phyloP scores from a whole-genome alignment of 2,329 filamentous ascomycete genomes.

The Pseudocercospora fuligena region DNA sequence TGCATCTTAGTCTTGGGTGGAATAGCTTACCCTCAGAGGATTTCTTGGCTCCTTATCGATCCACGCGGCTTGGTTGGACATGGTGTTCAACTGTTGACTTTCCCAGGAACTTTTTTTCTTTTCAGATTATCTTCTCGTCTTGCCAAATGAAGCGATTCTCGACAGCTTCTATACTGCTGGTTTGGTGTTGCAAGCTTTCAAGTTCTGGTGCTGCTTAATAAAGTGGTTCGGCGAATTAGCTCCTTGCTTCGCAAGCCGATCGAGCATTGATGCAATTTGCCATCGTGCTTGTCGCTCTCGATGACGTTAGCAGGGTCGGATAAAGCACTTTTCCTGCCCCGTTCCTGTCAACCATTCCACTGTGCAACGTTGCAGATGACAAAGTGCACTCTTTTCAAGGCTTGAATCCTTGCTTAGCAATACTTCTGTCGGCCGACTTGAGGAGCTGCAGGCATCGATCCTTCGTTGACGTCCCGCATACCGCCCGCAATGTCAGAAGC shows the following conservation, averaged over 20 bases:
- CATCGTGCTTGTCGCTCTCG: background rate
- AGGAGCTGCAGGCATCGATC: no score
- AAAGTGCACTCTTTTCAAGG: background rate
- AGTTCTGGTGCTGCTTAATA: conserved; percentile 4
- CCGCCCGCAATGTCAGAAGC: background rate
- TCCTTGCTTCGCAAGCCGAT: background rate
- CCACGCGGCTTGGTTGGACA: conserved; percentile 38
- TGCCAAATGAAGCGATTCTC: background rate
- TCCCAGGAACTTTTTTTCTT: background rate
- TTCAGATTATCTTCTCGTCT: background rate
- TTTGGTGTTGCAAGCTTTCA: background rate
- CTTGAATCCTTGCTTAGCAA: background rate
- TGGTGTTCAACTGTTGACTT: background rate
- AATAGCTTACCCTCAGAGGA: conserved; percentile 14
- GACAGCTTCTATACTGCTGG: background rate
- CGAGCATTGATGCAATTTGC: background rate
- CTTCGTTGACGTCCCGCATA: no score
- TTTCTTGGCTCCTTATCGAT: conserved; percentile 31
- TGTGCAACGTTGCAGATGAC: background rate
- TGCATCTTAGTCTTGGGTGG: background rate
- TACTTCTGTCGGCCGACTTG: background rate
- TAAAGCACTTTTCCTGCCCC: background rate
- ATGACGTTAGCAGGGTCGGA: conserved; percentile 1
- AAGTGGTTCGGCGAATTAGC: background rate
- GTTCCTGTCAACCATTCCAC: background rate